Evolutionary conservation across 2,329 filamentous ascomycete genomes (phyloP).

Genomic region (Pestalotiopsis fici): DNA sequence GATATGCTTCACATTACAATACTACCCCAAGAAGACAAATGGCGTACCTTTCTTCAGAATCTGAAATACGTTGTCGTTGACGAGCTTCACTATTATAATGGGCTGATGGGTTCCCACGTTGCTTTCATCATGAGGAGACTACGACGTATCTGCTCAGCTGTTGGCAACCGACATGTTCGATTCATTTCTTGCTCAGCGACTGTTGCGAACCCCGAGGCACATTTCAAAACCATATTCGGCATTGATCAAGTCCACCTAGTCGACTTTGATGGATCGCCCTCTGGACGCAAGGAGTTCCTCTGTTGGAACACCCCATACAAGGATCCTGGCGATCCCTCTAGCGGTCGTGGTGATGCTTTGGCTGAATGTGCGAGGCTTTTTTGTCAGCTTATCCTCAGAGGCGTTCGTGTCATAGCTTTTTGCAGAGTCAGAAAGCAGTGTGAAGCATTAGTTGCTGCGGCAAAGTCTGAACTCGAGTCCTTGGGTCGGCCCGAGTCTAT

Average conservation of each 20-base stretch:
- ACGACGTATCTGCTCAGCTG: conserved; percentile 81
- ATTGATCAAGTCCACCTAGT: conserved; percentile 78
- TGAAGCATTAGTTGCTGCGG: conserved; percentile 77
- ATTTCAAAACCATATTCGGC: conserved; percentile 95
- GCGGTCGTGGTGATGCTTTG: conserved; percentile 80
- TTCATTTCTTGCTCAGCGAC: conserved; percentile 98
- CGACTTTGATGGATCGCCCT: conserved; percentile 91
- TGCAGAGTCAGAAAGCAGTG: conserved; percentile 87
- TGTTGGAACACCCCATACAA: conserved; percentile 98
- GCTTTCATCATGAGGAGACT: conserved; percentile 92
- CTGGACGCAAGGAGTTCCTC: conserved; percentile 89
- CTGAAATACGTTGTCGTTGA: conserved; percentile 89
- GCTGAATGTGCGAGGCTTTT: conserved; percentile 88
- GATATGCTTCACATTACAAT: conserved; percentile 98
- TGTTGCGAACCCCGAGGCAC: conserved; percentile 86
- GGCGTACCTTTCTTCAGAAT: conserved; percentile 87
- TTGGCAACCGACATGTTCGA: conserved; percentile 82
- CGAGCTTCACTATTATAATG: conserved; percentile 96
- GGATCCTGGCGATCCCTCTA: conserved; percentile 83
- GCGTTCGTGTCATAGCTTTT: conserved; percentile 91
- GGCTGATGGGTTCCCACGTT: conserved; percentile 89
- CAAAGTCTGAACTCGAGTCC: conserved; percentile 74
- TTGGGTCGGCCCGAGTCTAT: conserved; percentile 76
- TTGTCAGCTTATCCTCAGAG: conserved; percentile 83
- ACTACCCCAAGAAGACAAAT: conserved; percentile 85